A percentile compares a stretch with the other conserved stretches of the same genome.
phyloP scores from a whole-genome alignment of 345 rosid species.

The Eucalyptus rudis region DNA sequence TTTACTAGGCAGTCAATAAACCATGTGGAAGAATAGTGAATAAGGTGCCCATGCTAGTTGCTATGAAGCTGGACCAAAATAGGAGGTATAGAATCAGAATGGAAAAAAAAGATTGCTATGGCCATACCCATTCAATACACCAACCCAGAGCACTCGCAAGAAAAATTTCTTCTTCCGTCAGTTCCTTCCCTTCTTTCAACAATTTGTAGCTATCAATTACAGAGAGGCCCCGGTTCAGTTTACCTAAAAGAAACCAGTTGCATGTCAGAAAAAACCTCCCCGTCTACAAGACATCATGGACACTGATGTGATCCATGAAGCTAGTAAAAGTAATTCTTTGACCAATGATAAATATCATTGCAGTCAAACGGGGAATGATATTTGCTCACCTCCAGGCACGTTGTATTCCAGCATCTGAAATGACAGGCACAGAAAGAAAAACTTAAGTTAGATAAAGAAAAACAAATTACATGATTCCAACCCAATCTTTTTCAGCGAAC shows the following conservation, averaged over 20 bases:
- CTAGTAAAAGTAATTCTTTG: neutral
- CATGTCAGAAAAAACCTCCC: neutral
- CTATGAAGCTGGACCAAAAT: neutral
- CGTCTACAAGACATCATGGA: neutral
- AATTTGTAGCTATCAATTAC: slow-evolving; percentile 70
- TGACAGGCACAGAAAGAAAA: neutral
- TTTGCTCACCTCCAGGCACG: slow-evolving; percentile 71
- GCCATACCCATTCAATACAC: slow-evolving; percentile 84
- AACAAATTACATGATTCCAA: neutral
- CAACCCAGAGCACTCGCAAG: slow-evolving; percentile 75
- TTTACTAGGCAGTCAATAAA: neutral
- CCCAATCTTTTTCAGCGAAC: neutral
- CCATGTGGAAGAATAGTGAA: neutral
- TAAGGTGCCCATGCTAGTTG: neutral
- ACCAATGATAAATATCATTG: neutral
- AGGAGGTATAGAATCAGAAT: neutral
- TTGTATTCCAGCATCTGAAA: slow-evolving; percentile 85
- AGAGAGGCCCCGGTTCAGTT: slow-evolving; percentile 88
- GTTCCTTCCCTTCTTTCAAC: slow-evolving; percentile 49
- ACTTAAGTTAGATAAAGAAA: neutral
- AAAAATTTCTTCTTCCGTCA: slow-evolving; percentile 54
- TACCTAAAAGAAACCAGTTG: slow-evolving; percentile 28
- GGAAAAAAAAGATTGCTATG: neutral
- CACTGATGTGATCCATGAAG: neutral
- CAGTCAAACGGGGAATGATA: neutral